Evolutionary conservation across 2,329 filamentous ascomycete genomes (phyloP).

Genomic region (Hymenoscyphus scutula): DNA sequence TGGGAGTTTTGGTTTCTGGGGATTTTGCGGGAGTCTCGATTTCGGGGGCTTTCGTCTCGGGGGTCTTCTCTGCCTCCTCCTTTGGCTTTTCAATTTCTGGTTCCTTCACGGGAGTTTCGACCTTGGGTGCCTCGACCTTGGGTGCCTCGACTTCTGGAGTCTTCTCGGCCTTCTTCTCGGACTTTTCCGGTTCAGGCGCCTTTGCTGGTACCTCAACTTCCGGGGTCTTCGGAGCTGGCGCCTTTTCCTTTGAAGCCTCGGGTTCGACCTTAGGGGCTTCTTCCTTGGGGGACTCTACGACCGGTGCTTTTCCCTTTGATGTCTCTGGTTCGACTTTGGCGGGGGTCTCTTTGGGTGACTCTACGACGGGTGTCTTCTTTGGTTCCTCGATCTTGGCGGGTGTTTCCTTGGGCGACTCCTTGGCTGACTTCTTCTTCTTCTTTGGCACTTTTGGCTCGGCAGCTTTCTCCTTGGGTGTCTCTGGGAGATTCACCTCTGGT

Average conservation of each 20-base stretch:
- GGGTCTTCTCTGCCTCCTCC: background rate
- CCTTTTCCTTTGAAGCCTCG: too few relatives aligned
- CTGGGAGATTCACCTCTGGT: background rate
- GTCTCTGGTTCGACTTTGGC: background rate
- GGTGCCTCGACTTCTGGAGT: too few relatives aligned
- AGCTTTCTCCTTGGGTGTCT: background rate
- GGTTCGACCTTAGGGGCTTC: background rate
- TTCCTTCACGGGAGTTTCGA: background rate
- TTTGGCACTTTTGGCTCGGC: too few relatives aligned
- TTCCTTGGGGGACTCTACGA: background rate
- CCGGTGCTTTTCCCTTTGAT: background rate
- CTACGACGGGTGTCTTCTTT: background rate
- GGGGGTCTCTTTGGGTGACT: background rate
- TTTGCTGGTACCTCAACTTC: background rate
- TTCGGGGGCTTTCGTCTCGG: background rate
- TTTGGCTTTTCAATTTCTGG: background rate
- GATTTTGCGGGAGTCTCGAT: background rate
- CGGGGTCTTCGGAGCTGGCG: background rate
- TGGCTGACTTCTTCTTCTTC: too few relatives aligned
- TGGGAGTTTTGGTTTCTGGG: background rate
- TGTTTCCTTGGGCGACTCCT: too few relatives aligned
- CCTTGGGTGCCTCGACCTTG: background rate
- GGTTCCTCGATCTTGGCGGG: too few relatives aligned
- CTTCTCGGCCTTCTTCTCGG: too few relatives aligned
- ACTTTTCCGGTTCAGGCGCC: too few relatives aligned